Conservation (phyloP, 352 stramenopile genomes). For the Globisporangium nodosum region DNA sequence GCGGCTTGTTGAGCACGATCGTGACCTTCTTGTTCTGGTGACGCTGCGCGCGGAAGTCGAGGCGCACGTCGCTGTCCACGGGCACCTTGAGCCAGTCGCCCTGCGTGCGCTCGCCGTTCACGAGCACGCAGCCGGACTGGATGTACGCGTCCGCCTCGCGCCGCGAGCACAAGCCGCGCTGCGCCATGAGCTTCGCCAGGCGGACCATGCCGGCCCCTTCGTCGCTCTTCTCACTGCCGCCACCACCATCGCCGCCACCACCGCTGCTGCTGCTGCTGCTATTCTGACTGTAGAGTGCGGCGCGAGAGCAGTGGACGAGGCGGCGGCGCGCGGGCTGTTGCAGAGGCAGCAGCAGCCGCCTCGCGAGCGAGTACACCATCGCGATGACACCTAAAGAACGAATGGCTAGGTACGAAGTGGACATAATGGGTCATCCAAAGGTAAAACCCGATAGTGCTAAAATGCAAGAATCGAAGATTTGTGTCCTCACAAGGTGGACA, state of each 20-base stretch:
- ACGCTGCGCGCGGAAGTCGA: slow-evolving; percentile 59
- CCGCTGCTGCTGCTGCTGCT: not conserved
- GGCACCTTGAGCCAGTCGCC: slow-evolving; percentile 70
- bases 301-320: slow-evolving; percentile 2
- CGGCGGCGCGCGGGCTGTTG: not conserved
- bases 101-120: slow-evolving; percentile 63
- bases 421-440: too few relatives aligned
- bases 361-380: slow-evolving; percentile 32
- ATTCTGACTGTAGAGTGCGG: not conserved
- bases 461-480: too few relatives aligned
- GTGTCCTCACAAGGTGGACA: too few relatives aligned
- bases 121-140: slow-evolving; percentile 60
- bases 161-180: slow-evolving; percentile 70
- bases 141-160: slow-evolving; percentile 82
- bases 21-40: slow-evolving; percentile 78
- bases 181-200: slow-evolving; percentile 77
- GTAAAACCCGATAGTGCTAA: too few relatives aligned
- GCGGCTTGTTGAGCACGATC: slow-evolving; percentile 77
- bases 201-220: slow-evolving; percentile 33
- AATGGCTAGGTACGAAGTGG: too few relatives aligned
- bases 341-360: slow-evolving; percentile 21
- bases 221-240: not conserved
- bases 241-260: not conserved
- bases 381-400: not conserved
- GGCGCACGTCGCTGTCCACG: slow-evolving; percentile 42